Percentiles rank a stretch among this genome's conserved stretches.
phyloP scores from a whole-genome alignment of 2,329 filamentous ascomycete species.

The Alternaria incomplexa region DNA sequence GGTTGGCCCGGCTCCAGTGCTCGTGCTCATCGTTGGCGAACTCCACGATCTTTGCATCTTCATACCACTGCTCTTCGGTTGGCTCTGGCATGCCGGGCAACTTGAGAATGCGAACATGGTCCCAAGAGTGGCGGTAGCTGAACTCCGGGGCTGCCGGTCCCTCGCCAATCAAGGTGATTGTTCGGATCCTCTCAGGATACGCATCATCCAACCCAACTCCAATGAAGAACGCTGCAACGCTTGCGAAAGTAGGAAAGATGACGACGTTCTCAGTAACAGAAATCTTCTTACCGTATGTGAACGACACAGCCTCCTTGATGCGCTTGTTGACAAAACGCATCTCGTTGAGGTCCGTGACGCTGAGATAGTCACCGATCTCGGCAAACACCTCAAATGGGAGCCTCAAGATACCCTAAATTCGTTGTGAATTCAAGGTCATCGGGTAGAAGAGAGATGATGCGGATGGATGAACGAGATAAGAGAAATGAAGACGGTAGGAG shows the following conservation, averaged over 20 bases:
- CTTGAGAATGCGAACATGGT: not conserved
- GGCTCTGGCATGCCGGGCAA: not conserved
- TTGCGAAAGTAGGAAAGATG: slow-evolving; percentile 4
- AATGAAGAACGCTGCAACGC: slow-evolving; percentile 3
- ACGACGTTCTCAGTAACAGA: not conserved
- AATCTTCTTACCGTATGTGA: slow-evolving; percentile 1
- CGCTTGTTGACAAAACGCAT: not conserved
- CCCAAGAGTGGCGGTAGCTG: not conserved
- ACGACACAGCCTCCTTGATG: not conserved
- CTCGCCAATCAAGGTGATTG: slow-evolving; percentile 17
- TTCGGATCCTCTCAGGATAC: not conserved
- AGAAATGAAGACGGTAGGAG: not conserved
- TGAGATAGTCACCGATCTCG: not conserved
- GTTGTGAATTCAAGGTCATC: not conserved
- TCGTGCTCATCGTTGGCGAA: slow-evolving; percentile 9
- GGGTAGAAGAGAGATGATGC: not conserved
- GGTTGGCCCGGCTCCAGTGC: not conserved
- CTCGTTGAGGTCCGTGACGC: not conserved
- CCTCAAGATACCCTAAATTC: not conserved
- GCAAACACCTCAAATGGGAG: not conserved
- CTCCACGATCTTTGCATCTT: slow-evolving; percentile 9
- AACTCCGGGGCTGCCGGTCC: not conserved
- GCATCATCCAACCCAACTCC: not conserved
- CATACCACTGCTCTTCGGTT: not conserved
- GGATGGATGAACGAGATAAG: not conserved